Base-by-base conservation (phyloP, 1,284 basidiomycete species). In the Boletus mariae region DNA sequence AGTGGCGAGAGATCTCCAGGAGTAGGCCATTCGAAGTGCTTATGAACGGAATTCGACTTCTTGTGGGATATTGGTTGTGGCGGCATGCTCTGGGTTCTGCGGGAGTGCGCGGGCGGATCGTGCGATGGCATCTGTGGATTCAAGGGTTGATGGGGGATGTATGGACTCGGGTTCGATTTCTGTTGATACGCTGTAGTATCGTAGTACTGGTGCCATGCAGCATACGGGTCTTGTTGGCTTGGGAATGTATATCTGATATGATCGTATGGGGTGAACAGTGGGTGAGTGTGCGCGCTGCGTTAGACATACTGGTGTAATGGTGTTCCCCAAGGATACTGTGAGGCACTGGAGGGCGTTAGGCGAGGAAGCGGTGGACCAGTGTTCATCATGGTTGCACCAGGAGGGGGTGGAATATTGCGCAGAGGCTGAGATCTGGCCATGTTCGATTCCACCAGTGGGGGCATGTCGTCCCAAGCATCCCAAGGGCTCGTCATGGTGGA, bases 1-100 rank as follows among this genome's bases (percentile, higher is more conserved):
- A 66, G 32, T 9, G 65, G 56, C 6, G 68, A 69, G 4, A 68
- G 55, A 45, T 68, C 57, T n/a, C 65, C 65, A n/a, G 57, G 53
- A 3, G 48, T 48, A 0, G 62, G 61, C 65, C 65, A 69, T 44
- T 61, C 63, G 1, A 51, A n/a, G 5, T 47, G 50, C 3, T 54
- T 50, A 11, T 45, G 53, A 13, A 47, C 9, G 13, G 55, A 38
- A 17, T 49, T 48, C 5, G 56, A 47, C 54, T 34, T 41, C 49
- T 51, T 57, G 34, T 37, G 49, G 1, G 35, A 11, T 25, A 6
- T 51, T 11, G 42, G 34, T 2, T 45, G 43, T 17, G 54, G 49
- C 5, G 56, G 34, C 17, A 43, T 34, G n/a, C 40, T 53, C 6
- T 52, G 52, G 4, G 35, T 7, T 49, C 54, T 57, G 28, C 25